Conservation (phyloP, 192 early-diverging fungal genomes). For the Entomortierella chlamydospora region DNA sequence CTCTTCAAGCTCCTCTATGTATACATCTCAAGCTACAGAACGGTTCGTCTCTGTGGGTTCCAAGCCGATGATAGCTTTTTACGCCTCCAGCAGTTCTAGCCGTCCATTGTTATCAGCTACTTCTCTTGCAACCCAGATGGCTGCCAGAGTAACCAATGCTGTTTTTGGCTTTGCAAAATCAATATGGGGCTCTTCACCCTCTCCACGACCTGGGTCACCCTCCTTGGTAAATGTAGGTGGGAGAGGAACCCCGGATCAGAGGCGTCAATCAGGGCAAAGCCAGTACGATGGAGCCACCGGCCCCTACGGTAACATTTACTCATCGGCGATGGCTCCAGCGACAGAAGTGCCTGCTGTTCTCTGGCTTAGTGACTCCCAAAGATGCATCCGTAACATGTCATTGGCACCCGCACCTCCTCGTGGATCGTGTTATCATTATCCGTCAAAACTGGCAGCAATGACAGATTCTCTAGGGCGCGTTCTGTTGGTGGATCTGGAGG, state of each 20-base stretch:
- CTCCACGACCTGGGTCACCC: slow-evolving; percentile 34
- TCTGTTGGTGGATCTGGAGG: slow-evolving; percentile 70
- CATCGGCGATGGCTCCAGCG: slow-evolving; percentile 64
- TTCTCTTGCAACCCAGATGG: slow-evolving; percentile 62
- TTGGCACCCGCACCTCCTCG: slow-evolving; percentile 60
- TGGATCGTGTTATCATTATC: slow-evolving; percentile 52
- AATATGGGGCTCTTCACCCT: slow-evolving; percentile 61
- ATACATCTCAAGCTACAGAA: slow-evolving; percentile 58
- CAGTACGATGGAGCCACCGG: slow-evolving; percentile 38
- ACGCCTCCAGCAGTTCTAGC: slow-evolving; percentile 61
- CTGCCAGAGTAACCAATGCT: slow-evolving; percentile 62
- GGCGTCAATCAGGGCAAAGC: slow-evolving; percentile 31
- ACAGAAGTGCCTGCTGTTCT: slow-evolving; percentile 64
- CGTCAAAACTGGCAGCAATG: slow-evolving; percentile 65
- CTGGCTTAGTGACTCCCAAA: slow-evolving; percentile 62
- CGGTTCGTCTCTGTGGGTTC: slow-evolving; percentile 67
- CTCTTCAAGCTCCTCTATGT: slow-evolving; percentile 52
- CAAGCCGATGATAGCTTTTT: slow-evolving; percentile 68
- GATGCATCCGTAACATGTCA: slow-evolving; percentile 64
- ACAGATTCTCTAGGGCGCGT: slow-evolving; percentile 77
- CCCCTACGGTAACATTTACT: slow-evolving; percentile 53
- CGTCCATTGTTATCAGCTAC: slow-evolving; percentile 63
- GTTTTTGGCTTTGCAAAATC: slow-evolving; percentile 80
- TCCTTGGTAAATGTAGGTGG: slow-evolving; percentile 20
- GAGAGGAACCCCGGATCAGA: slow-evolving; percentile 21